Base-by-base conservation (phyloP, 768 basidiomycete species). In the Amylocystis lapponica region DNA sequence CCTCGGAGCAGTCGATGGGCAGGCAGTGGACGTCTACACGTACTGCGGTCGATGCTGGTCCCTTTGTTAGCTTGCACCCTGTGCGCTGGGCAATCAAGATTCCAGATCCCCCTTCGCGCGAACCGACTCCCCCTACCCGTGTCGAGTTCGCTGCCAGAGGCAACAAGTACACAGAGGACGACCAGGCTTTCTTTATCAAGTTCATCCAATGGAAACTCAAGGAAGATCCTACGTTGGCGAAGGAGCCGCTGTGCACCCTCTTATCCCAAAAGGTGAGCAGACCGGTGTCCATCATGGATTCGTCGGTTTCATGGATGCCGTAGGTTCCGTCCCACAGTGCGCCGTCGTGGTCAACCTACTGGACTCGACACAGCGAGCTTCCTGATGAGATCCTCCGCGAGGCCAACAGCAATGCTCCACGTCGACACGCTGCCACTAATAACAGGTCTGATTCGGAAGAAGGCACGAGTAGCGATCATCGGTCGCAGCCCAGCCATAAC, bases 331-430 rank as follows among this genome's bases (percentile, higher is more conserved):
- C 84, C 59, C 83, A 86, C 52, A 73, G 63, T 29, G 53, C 65
- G n/a, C 62, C 61, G 25, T 85, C 82, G 1, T 86, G 83, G 83
- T 64, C 66, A 19, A 74, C 78, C n/a, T 75, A 81, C 52, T 86
- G 83, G 83, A 73, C 71, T 5, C 70, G 70, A 41, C 70, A 77
- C 42, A 78, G 83, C 44, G 81, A 83, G 51, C 56, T 83, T 21
- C 79, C 80, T 1, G 83, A 83, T 52, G 79, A 81, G 53, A 80
- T 82, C 21, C 27, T 50, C 35, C 38, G 30, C n/a, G 17, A 11
- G 16, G 25, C 40, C 8, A 31, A 27, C 21, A 33, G n/a, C 14
- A 13, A 19, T n/a, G n/a, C n/a, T n/a, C n/a, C n/a, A n/a, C n/a
- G n/a, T n/a, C n/a, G n/a, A n/a, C n/a, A n/a, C n/a, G n/a, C n/a